Base-by-base conservation (phyloP, 208 protist genomes). In the Leishmania aethiopica region DNA sequence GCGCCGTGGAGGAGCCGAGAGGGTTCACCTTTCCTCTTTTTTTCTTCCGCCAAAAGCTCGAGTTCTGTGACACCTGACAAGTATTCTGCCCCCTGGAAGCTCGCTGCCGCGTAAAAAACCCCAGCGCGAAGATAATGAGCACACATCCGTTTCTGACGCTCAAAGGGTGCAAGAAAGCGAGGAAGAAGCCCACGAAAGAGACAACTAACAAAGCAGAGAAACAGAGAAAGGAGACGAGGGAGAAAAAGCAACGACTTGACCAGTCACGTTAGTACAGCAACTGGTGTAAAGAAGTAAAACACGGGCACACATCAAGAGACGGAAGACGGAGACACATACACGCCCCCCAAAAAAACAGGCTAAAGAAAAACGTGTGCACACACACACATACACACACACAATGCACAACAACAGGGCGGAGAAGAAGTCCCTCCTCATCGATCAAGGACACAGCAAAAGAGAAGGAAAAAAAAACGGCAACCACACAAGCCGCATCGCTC, bases 131-230 rank as follows among this genome's bases (percentile, higher is more conserved):
- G n/a, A 60, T 45, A 77, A 40, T 19, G 3, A 17, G 32, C 6
- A 53, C 42, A 74, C 70, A 10, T 15, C 70, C 8, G 6, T 17
- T 32, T 35, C 28, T 32, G 15, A 0, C 19, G 47, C 45, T 51
- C 42, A 53, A n/a, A 32, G n/a, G 70, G 42, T 74, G 70, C 40
- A n/a, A 11, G 28, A 32, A 74, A 19, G 70, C 25, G 42, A 51
- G 6, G 28, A 10, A 74, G 4, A 74, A 6, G 57, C 15, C 49
- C 13, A 49, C n/a, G 40, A 62, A 47, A 55, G 64, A 67, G 80
- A 77, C 22, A 80, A 71, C 25, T 74, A 19, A 53, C 45, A 71
- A 86, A 82, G 79, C n/a, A 2, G 62, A 80, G 75, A 71, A 64
- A 71, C 10, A 77, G 53, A 86, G 79, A 71, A 70, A 79, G 19